Evolutionary conservation across 1,284 basidiomycete genomes (phyloP).

Genomic region (Microbotryum lychnidis-dioicae): DNA sequence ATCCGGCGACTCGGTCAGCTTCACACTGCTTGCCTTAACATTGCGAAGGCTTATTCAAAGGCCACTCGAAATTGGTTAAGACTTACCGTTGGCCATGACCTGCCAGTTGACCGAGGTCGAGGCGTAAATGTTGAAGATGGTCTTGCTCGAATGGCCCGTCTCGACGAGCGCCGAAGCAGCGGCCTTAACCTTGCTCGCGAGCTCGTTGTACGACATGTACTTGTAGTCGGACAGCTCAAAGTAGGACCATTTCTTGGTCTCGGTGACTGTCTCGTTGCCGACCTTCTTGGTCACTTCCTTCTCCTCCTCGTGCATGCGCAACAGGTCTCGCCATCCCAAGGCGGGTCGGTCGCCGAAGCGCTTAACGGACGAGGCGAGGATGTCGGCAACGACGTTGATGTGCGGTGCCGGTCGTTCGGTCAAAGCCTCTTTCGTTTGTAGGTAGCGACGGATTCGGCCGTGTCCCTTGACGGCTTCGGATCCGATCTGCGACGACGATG

Average conservation of each 20-base stretch:
- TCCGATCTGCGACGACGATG: background rate
- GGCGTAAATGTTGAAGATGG: slow-evolving; percentile 88
- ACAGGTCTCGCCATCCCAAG: slow-evolving; percentile 69
- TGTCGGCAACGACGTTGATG: slow-evolving; percentile 24
- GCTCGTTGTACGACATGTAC: slow-evolving; percentile 63
- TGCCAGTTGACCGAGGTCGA: slow-evolving; percentile 68
- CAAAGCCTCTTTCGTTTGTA: background rate
- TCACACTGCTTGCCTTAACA: no score
- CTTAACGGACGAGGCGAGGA: slow-evolving; percentile 8
- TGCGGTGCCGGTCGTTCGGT: background rate
- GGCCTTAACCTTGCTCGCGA: slow-evolving; percentile 56
- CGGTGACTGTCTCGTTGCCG: slow-evolving; percentile 66
- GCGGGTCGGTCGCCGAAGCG: slow-evolving; percentile 49
- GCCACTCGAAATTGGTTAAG: background rate
- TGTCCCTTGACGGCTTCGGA: slow-evolving; percentile 1
- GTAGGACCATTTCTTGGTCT: slow-evolving; percentile 93
- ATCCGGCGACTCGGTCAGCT: no score
- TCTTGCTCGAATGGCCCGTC: slow-evolving; percentile 59
- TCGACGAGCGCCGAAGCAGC: slow-evolving; percentile 62
- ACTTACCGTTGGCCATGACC: slow-evolving; percentile 58
- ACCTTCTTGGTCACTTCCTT: slow-evolving; percentile 73
- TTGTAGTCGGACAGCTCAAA: slow-evolving; percentile 84
- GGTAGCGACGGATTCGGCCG: background rate
- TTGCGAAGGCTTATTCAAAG: background rate
- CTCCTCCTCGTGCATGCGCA: slow-evolving; percentile 69